Evolutionary conservation across 2,329 filamentous ascomycete species (phyloP).

Genomic region (Tolypocladium pustulatum): DNA sequence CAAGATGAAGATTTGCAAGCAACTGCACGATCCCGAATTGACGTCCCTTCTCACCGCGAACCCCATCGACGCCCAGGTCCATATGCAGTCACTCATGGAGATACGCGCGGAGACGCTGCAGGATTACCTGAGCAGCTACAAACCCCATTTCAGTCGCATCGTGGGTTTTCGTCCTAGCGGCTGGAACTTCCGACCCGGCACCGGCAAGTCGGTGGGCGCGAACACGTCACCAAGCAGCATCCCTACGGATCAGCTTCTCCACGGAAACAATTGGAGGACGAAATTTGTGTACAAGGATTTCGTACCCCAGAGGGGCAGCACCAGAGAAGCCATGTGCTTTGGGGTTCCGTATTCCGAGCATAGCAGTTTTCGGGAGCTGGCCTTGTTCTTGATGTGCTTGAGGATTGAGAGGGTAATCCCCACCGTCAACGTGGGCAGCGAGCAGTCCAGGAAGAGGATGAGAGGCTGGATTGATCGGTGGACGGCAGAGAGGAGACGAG

Average conservation of each 20-base stretch:
- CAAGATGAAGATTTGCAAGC: constrained; percentile 77
- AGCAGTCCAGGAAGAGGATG: constrained; percentile 46
- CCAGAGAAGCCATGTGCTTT: constrained; percentile 73
- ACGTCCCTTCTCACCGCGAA: constrained; percentile 66
- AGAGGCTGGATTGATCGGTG: constrained; percentile 55
- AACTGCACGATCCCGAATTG: constrained; percentile 78
- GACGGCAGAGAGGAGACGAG: constrained; percentile 45
- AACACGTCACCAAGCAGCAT: constrained; percentile 39
- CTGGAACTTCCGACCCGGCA: constrained; percentile 78
- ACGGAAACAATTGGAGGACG: constrained; percentile 61
- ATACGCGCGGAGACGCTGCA: constrained; percentile 83
- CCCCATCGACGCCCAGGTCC: constrained; percentile 80
- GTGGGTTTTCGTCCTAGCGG: constrained; percentile 88
- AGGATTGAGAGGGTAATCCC: constrained; percentile 84
- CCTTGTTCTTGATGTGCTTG: constrained; percentile 82
- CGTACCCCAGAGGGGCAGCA: constrained; percentile 72
- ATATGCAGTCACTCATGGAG: constrained; percentile 95
- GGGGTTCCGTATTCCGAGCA: constrained; percentile 96
- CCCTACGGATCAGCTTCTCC: constrained; percentile 39
- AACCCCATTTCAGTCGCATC: constrained; percentile 72
- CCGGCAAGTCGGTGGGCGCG: constrained; percentile 41
- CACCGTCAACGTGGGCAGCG: constrained; percentile 73
- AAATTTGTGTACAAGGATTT: constrained; percentile 64
- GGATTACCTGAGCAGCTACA: constrained; percentile 75
- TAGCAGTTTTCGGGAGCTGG: constrained; percentile 86